phyloP scores from a whole-genome alignment of 1,139 yeast genomes.

The Hansenula sp. region DNA sequence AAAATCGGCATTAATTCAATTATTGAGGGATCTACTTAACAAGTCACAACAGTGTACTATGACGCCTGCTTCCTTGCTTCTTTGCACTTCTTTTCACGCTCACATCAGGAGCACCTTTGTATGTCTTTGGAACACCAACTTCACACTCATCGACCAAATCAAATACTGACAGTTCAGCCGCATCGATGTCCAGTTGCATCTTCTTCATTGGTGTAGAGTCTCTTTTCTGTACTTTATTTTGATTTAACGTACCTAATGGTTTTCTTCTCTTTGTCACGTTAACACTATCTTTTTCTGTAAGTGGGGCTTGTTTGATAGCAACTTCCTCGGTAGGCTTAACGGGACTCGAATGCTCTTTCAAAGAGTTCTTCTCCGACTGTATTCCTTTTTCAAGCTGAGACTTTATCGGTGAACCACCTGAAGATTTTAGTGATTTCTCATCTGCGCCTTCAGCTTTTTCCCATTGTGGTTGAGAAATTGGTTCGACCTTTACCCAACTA shows the following conservation, averaged over 20 bases:
- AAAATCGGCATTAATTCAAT: not conserved
- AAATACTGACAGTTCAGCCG: conserved; percentile 22
- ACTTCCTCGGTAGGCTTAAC: not conserved
- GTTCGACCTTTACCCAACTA: not conserved
- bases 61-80: conserved; percentile 20
- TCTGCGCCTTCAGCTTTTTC: not conserved
- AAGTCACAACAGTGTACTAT: conserved; percentile 16
- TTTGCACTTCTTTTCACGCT: conserved; percentile 12
- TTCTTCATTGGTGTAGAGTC: conserved; percentile 6
- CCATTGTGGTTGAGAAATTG: not conserved
- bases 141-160: conserved; percentile 24
- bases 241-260: conserved; percentile 14
- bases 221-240: conserved; percentile 14
- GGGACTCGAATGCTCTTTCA: not conserved
- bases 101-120: conserved; percentile 20
- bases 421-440: conserved; percentile 3
- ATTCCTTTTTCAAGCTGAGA: conserved; percentile 1
- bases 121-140: conserved; percentile 24
- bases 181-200: conserved; percentile 6
- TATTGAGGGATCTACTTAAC: not conserved
- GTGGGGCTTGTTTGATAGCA: conserved; percentile 7
- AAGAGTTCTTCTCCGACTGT: not conserved
- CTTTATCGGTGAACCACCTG: conserved; percentile 5
- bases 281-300: conserved; percentile 16
- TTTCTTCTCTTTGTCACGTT: conserved; percentile 24